Evolutionary conservation across 225 moss, liverwort and hornwort species (phyloP).

Genomic region (Physcomitrium patens): DNA sequence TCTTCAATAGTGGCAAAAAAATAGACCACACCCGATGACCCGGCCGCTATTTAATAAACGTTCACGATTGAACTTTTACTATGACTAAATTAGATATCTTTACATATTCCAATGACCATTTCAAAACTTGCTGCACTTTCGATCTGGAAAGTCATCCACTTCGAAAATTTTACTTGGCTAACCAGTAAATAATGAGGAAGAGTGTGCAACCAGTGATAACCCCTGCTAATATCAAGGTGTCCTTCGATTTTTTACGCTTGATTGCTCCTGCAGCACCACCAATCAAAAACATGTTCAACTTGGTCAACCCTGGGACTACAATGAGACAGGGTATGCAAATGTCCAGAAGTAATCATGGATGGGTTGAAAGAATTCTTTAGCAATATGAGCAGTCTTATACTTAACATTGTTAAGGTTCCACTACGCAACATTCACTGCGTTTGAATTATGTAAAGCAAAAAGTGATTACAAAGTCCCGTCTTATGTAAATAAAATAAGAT

Average conservation of each 20-base stretch:
- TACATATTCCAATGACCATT: slow-evolving; percentile 41
- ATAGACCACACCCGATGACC: neutral
- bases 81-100: slow-evolving; percentile 48
- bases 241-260: slow-evolving; percentile 94
- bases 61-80: slow-evolving; percentile 29
- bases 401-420: neutral
- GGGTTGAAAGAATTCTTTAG: neutral
- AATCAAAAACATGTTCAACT: slow-evolving; percentile 5
- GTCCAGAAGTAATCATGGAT: neutral
- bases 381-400: neutral
- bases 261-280: slow-evolving; percentile 71
- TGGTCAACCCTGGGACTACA: neutral
- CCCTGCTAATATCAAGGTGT: slow-evolving; percentile 83
- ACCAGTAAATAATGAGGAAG: slow-evolving; percentile 91
- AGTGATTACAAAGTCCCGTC: neutral
- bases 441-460: neutral
- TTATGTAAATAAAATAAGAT: no score
- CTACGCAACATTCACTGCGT: neutral
- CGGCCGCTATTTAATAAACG: slow-evolving; percentile 9
- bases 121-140: slow-evolving; percentile 27
- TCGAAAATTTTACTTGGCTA: slow-evolving; percentile 68
- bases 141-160: slow-evolving; percentile 3
- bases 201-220: slow-evolving; percentile 92
- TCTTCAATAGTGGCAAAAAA: slow-evolving; percentile 11
- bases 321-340: neutral